phyloP scores from a whole-genome alignment of 345 rosid species.

The Bretschneidera sinensis region DNA sequence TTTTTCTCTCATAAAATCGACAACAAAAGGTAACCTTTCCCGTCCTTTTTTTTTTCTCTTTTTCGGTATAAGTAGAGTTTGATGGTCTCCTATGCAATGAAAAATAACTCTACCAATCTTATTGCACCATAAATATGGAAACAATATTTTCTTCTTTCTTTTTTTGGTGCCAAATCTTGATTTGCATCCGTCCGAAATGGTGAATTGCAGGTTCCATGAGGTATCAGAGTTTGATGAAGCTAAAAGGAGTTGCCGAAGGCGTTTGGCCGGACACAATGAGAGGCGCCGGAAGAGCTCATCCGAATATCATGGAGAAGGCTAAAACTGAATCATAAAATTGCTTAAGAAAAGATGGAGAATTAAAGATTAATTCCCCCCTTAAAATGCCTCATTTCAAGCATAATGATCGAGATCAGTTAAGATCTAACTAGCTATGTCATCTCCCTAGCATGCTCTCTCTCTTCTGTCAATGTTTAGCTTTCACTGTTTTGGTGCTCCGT shows the following conservation, averaged over 20 bases:
- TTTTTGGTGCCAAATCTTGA: too few relatives aligned
- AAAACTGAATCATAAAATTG: conserved; percentile 15
- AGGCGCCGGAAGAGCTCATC: conserved; percentile 65
- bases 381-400: too few relatives aligned
- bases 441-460: conserved; percentile 53
- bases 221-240: conserved; percentile 69
- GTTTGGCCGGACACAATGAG: conserved; percentile 87
- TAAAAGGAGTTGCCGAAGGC: conserved; percentile 81
- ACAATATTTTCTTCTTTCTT: too few relatives aligned
- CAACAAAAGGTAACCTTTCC: too few relatives aligned
- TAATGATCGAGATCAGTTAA: too few relatives aligned
- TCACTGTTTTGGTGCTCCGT: not conserved
- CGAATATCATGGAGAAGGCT: conserved; percentile 46
- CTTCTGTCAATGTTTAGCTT: conserved; percentile 70
- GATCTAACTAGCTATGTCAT: conserved; percentile 14
- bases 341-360: conserved; percentile 7
- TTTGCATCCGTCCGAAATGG: too few relatives aligned
- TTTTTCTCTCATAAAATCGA: too few relatives aligned
- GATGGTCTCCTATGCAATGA: too few relatives aligned
- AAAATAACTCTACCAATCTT: too few relatives aligned
- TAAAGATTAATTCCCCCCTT: not conserved
- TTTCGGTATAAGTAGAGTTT: too few relatives aligned
- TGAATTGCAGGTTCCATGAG: conserved; percentile 63
- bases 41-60: too few relatives aligned
- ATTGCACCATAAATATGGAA: too few relatives aligned